A percentile compares a stretch with the other conserved stretches of the same genome.
Conservation (phyloP, 495 filamentous ascomycete genomes). For the Glonium stellatum region DNA sequence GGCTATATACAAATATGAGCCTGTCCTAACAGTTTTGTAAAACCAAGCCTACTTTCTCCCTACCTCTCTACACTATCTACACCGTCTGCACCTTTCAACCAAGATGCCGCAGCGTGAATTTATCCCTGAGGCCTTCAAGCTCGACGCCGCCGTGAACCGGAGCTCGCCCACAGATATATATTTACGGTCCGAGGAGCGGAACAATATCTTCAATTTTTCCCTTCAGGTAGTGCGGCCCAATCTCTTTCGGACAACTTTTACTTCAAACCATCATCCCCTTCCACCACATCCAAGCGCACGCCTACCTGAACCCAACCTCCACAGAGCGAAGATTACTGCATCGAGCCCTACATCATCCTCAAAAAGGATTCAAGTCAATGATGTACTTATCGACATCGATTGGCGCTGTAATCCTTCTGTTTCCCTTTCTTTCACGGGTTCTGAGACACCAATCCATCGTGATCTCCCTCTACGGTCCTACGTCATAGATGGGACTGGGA, state of each 20-base stretch:
- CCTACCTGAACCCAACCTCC: slow-evolving; percentile 39
- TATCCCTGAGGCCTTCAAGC: slow-evolving; percentile 9
- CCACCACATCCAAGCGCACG: slow-evolving; percentile 54
- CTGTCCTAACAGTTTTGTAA: no score
- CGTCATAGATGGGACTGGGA: slow-evolving; percentile 48
- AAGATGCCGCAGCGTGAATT: neutral
- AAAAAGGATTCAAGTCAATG: slow-evolving; percentile 40
- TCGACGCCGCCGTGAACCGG: neutral
- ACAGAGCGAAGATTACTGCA: slow-evolving; percentile 24
- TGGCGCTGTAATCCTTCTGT: slow-evolving; percentile 53
- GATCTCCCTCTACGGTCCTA: slow-evolving; percentile 60
- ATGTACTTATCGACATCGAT: slow-evolving; percentile 46
- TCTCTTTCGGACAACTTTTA: slow-evolving; percentile 60
- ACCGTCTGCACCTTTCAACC: no score
- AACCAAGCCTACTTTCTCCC: no score
- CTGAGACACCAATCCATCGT: slow-evolving; percentile 44
- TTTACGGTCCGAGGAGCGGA: slow-evolving; percentile 40
- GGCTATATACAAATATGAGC: no score
- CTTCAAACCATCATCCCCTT: slow-evolving; percentile 49
- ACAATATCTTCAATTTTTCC: slow-evolving; percentile 44
- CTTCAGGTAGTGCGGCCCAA: slow-evolving; percentile 54
- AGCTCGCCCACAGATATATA: slow-evolving; percentile 24
- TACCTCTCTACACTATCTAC: no score
- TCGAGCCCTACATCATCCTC: slow-evolving; percentile 25
- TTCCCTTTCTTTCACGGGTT: slow-evolving; percentile 46